phyloP scores from a whole-genome alignment of 148 eudicot species.

The Cornus florida region DNA sequence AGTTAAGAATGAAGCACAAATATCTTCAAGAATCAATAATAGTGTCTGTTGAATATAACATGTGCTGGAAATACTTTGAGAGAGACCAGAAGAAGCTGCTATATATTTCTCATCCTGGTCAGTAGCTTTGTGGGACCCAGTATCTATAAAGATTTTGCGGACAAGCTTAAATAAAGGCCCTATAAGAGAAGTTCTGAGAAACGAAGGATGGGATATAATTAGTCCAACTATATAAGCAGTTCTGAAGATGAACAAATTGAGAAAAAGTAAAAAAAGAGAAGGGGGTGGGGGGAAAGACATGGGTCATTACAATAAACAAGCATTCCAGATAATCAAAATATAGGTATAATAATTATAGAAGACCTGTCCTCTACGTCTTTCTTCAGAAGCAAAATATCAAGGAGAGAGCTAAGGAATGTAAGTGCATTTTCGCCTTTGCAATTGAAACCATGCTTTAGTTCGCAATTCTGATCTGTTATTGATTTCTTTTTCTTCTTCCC shows the following conservation, averaged over 20 bases:
- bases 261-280: background rate
- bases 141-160: conserved; percentile 39
- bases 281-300: background rate
- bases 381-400: conserved; percentile 76
- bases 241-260: background rate
- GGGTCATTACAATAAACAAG: conserved; percentile 1
- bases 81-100: conserved; percentile 36
- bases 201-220: background rate
- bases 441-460: conserved; percentile 7
- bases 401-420: conserved; percentile 60
- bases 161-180: conserved; percentile 80
- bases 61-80: conserved; percentile 35
- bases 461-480: conserved; percentile 13
- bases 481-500: conserved; percentile 61
- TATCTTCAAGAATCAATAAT: conserved; percentile 76
- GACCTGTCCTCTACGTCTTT: conserved; percentile 73
- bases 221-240: conserved; percentile 2
- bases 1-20: conserved; percentile 41
- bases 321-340: background rate
- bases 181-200: conserved; percentile 45
- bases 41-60: conserved; percentile 69
- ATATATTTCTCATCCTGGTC: conserved; percentile 30
- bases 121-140: conserved; percentile 23
- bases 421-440: conserved; percentile 34
- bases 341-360: background rate